Conservation (phyloP, 352 stramenopile genomes). For the Pythium sukuiense region DNA sequence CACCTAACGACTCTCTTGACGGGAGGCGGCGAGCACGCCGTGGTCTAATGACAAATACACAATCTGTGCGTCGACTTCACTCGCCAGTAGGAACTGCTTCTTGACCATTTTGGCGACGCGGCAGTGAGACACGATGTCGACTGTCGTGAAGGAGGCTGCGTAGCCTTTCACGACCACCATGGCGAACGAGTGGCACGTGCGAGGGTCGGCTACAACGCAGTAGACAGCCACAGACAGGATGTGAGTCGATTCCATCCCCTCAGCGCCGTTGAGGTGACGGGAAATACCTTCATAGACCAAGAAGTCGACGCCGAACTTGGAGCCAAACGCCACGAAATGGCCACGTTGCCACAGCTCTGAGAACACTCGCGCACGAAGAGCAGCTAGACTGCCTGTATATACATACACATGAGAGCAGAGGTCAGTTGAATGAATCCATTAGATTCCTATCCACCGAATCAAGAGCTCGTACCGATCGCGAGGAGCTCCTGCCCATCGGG, state of each 20-base stretch:
- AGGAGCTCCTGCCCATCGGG: not conserved
- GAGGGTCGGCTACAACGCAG: slow-evolving; percentile 36
- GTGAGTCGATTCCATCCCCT: not conserved
- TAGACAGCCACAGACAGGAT: not conserved
- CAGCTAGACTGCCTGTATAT: slow-evolving; percentile 7
- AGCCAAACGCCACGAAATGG: slow-evolving; percentile 68
- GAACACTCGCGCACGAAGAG: slow-evolving; percentile 52
- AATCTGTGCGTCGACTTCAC: slow-evolving; percentile 31
- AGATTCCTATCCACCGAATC: not conserved
- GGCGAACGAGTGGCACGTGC: slow-evolving; percentile 42
- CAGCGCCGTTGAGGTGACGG: not conserved
- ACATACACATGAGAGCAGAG: not conserved
- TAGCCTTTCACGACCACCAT: slow-evolving; percentile 54
- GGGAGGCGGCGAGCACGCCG: slow-evolving; percentile 45
- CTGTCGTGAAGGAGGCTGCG: slow-evolving; percentile 39
- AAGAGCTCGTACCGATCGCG: slow-evolving; percentile 1
- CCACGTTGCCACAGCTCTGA: slow-evolving; percentile 62
- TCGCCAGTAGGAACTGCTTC: slow-evolving; percentile 60
- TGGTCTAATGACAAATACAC: slow-evolving; percentile 67
- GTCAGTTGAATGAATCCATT: not conserved
- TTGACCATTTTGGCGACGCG: slow-evolving; percentile 78
- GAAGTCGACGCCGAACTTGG: slow-evolving; percentile 84
- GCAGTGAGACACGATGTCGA: slow-evolving; percentile 63
- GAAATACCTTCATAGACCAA: slow-evolving; percentile 68
- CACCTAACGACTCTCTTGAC: slow-evolving; percentile 28